Evolutionary conservation across 306 rosid genomes (phyloP).

Genomic region (Herpetospermum pedunculosum): DNA sequence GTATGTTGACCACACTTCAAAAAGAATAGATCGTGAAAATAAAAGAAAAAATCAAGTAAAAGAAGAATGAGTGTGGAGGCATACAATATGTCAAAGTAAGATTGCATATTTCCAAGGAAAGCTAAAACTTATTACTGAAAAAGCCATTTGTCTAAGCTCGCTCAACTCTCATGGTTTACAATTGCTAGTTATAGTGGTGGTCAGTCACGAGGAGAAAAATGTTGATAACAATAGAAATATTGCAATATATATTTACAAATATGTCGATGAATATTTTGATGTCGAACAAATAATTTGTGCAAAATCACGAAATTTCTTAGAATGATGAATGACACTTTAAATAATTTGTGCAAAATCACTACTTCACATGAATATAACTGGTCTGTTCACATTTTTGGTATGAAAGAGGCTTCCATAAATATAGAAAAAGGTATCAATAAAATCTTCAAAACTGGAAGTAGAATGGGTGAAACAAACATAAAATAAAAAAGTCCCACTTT

Average conservation of each 20-base stretch:
- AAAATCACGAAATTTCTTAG: background rate
- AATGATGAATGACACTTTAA: background rate
- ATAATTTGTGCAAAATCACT: too few species aligned
- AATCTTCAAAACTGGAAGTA: background rate
- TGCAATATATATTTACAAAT: background rate
- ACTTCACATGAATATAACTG: background rate
- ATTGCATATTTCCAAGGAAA: background rate
- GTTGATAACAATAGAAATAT: background rate
- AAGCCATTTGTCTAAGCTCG: background rate
- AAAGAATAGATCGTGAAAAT: too few species aligned
- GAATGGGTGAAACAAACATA: background rate
- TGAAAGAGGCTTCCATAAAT: background rate
- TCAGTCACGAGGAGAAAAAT: background rate
- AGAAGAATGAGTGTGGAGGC: background rate
- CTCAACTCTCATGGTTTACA: background rate
- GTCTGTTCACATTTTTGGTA: background rate
- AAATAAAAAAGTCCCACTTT: background rate
- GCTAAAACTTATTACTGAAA: background rate
- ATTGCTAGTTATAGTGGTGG: background rate
- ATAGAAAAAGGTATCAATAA: background rate
- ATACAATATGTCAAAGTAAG: background rate
- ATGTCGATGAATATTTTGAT: background rate
- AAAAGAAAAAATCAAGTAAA: background rate
- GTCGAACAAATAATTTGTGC: background rate
- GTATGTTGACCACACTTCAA: background rate